Conservation (phyloP, 2,329 filamentous ascomycete species). For the Emmonsiellopsis sp. region DNA sequence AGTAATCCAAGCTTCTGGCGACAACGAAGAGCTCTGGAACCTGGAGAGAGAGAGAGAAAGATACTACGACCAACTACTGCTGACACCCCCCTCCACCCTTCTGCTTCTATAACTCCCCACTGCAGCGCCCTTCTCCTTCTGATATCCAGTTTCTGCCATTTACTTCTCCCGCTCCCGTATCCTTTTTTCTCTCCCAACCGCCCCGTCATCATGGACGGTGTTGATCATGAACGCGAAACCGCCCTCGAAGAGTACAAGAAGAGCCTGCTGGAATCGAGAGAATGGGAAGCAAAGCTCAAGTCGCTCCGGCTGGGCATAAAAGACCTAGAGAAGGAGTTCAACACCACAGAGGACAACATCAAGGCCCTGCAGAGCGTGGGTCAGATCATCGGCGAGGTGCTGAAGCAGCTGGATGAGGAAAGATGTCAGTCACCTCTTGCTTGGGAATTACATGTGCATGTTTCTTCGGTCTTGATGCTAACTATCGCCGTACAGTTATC, state of each 20-base stretch:
- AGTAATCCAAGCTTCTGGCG: not conserved
- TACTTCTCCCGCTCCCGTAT: not conserved
- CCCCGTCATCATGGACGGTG: constrained; percentile 27
- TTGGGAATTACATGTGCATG: not conserved
- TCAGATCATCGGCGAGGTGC: constrained; percentile 96
- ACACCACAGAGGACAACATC: constrained; percentile 97
- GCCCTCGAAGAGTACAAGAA: constrained; percentile 70
- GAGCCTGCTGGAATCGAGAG: constrained; percentile 85
- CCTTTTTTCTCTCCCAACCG: not conserved
- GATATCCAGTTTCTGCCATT: not conserved
- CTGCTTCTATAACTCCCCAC: too few species aligned
- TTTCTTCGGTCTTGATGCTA: not conserved
- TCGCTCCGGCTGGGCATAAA: constrained; percentile 91
- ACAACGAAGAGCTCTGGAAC: not conserved
- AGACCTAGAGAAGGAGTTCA: constrained; percentile 86
- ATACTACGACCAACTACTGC: not conserved
- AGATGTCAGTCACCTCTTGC: constrained; percentile 60
- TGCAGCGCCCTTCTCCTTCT: too few species aligned
- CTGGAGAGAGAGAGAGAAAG: not conserved
- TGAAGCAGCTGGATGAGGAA: constrained; percentile 98
- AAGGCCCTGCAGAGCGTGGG: constrained; percentile 98
- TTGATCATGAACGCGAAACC: constrained; percentile 50
- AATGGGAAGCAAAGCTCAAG: constrained; percentile 98
- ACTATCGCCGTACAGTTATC: constrained; percentile 57
- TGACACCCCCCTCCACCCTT: not conserved